Base-by-base conservation (phyloP, 805 yeast species). In the Sungouiozyma intestinalis region DNA sequence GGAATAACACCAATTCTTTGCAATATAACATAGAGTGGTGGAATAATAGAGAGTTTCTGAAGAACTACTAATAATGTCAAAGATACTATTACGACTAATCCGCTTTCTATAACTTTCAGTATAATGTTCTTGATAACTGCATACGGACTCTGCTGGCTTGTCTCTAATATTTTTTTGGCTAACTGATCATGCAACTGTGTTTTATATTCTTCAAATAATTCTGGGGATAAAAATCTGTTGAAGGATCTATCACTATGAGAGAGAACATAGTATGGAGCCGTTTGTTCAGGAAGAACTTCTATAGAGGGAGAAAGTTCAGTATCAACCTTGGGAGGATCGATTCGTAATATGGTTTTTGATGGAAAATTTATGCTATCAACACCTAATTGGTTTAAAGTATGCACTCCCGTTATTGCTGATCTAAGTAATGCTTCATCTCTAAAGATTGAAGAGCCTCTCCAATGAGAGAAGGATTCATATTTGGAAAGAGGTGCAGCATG, bases 401-500 rank as follows among this genome's bases (percentile, higher is more conserved):
- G 81, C 3, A 76, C 81, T 9, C 81, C 81, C 13, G 65, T 55
- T 3, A 76, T 62, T 0, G 76, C 68, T 1, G 67, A 59, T 17
- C 59, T 60, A 41, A 73, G 60, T 17, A 68, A 55, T 16, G 63
- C 66, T 7, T 65, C 65, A 38, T 65, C 61, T 24, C 57, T 51
- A 40, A 71, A 55, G 6, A 66, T 51, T 4, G 65, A 54, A 1
- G 69, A 57, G 1, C 58, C 45, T 46, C 74, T 63, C 72, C 75
- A 72, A 33, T 66, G 57, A 35, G 66, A 69, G 47, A 66, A 60
- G 34, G 53, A 51, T 31, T 54, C 52, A 63, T 81, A 86, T 40
- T 73, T 68, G 0, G 95, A 81, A 1, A 73, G 53, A 0, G 94
- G 90, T 0, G 96, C 92, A 6, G 85, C 74, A 43, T 77, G 75